These are phyloP conservation scores for Fusarium hainanense DNA, from an alignment of 2,329 filamentous ascomycete species.

Conservation along the genomic window DNA sequence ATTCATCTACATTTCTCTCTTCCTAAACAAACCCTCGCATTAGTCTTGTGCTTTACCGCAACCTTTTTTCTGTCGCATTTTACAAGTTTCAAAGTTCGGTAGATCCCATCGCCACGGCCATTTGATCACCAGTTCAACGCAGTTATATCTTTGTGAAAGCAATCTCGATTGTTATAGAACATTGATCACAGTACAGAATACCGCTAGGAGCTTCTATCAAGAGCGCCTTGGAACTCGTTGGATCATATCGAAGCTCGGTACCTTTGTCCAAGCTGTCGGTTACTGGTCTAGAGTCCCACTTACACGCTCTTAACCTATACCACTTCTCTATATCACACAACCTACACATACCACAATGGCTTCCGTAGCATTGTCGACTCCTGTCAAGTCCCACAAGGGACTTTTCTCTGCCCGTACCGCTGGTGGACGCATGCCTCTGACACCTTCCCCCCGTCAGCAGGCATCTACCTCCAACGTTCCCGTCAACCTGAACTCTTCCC, in stretches of 20 bases:
- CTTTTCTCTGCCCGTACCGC: conserved; percentile 93
- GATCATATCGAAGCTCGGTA: conserved; percentile 55
- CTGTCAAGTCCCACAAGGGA: conserved; percentile 92
- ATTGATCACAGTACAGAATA: conserved; percentile 57
- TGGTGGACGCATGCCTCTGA: conserved; percentile 93
- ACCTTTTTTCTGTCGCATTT: conserved; percentile 39
- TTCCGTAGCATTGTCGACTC: conserved; percentile 82
- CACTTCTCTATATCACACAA: conserved; percentile 12
- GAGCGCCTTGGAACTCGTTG: conserved; percentile 69
- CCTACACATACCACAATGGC: conserved; percentile 73
- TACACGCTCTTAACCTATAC: conserved; percentile 29
- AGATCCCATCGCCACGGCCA: conserved; percentile 62
- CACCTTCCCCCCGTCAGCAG: conserved; percentile 85
- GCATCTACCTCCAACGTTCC: conserved; percentile 61
- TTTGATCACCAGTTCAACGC: conserved; percentile 62
- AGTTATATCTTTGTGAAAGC: conserved; percentile 54
- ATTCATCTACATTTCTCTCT: conserved; percentile 38
- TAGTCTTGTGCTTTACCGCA: conserved; percentile 40
- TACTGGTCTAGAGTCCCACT: conserved; percentile 56
- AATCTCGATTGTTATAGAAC: conserved; percentile 60
- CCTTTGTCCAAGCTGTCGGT: conserved; percentile 58
- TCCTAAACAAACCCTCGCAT: conserved; percentile 19
- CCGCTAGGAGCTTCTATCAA: conserved; percentile 68
- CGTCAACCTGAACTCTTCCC: conserved; percentile 72
- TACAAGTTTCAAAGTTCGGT: conserved; percentile 53